Percentiles rank a stretch among this genome's conserved stretches.
Evolutionary conservation across 2,329 filamentous ascomycete species (phyloP).

Genomic region (Sarocladium brachiariae): DNA sequence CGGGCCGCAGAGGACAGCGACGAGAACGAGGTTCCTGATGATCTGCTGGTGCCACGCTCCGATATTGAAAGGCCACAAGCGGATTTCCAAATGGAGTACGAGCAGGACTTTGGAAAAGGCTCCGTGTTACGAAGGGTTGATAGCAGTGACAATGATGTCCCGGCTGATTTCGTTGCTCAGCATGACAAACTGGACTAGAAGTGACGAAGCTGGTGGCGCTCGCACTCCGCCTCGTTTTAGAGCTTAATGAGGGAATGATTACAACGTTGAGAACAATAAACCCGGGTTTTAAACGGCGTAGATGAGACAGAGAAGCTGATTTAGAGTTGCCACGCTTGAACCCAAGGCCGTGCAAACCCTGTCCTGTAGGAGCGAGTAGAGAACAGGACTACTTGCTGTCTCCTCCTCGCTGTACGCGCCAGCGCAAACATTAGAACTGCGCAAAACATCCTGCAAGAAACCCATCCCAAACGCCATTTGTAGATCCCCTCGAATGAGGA

Average conservation of each 20-base stretch:
- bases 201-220: too few relatives aligned
- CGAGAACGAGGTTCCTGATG: slow-evolving; percentile 37
- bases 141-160: slow-evolving; percentile 42
- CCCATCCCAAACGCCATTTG: neutral
- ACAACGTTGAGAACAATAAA: too few relatives aligned
- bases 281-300: too few relatives aligned
- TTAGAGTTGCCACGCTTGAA: too few relatives aligned
- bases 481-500: neutral
- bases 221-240: too few relatives aligned
- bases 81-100: neutral
- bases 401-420: neutral
- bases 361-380: slow-evolving; percentile 3
- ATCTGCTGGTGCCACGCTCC: slow-evolving; percentile 29
- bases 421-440: neutral
- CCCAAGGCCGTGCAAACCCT: too few relatives aligned
- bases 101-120: neutral
- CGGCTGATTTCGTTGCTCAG: slow-evolving; percentile 45
- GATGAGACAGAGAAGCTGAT: too few relatives aligned
- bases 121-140: slow-evolving; percentile 11
- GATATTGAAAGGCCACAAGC: slow-evolving; percentile 14
- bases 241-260: too few relatives aligned
- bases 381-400: neutral
- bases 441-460: neutral
- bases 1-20: slow-evolving; percentile 27
- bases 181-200: slow-evolving; percentile 19